A percentile compares a stretch with the other conserved stretches of the same genome.
phyloP scores from a whole-genome alignment of 2,329 filamentous ascomycete species.

The Lecanicillium sp. region DNA sequence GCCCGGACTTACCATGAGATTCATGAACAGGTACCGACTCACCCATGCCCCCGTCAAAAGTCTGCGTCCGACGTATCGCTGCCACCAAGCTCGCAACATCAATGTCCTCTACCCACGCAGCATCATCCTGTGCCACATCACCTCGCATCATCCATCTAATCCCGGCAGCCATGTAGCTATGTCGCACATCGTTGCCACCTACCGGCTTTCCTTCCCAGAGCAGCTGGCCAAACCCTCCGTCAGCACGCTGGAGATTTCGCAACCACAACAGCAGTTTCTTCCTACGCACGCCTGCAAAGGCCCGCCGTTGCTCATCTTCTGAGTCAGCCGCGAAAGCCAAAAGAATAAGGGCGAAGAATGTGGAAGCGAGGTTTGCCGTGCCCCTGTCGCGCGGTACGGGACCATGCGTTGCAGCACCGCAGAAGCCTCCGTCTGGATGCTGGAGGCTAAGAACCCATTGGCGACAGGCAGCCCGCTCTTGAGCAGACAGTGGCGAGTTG shows the following conservation, averaged over 20 bases:
- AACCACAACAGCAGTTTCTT: slow-evolving; percentile 66
- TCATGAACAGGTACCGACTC: slow-evolving; percentile 67
- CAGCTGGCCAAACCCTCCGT: slow-evolving; percentile 89
- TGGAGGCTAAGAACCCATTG: slow-evolving; percentile 83
- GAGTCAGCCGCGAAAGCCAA: slow-evolving; percentile 46
- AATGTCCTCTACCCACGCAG: slow-evolving; percentile 59
- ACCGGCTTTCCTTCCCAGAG: slow-evolving; percentile 52
- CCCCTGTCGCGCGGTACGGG: slow-evolving; percentile 25
- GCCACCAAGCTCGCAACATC: slow-evolving; percentile 59
- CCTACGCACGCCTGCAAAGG: slow-evolving; percentile 58
- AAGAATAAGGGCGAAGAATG: slow-evolving; percentile 76
- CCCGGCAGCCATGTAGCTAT: slow-evolving; percentile 76
- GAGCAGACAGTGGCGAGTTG: slow-evolving; percentile 44
- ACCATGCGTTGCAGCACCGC: slow-evolving; percentile 66
- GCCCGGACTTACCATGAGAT: slow-evolving; percentile 57
- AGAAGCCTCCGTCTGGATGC: slow-evolving; percentile 79
- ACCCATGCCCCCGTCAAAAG: slow-evolving; percentile 77
- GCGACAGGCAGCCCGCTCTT: slow-evolving; percentile 38
- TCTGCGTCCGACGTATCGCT: slow-evolving; percentile 66
- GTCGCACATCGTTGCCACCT: slow-evolving; percentile 77
- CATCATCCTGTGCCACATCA: slow-evolving; percentile 37
- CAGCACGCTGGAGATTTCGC: slow-evolving; percentile 61
- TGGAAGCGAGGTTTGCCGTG: slow-evolving; percentile 70
- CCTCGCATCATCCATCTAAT: slow-evolving; percentile 77
- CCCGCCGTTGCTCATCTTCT: slow-evolving; percentile 28